Evolutionary conservation across 177 flowering plant species (phyloP).

Genomic region (Telopea speciosissima): DNA sequence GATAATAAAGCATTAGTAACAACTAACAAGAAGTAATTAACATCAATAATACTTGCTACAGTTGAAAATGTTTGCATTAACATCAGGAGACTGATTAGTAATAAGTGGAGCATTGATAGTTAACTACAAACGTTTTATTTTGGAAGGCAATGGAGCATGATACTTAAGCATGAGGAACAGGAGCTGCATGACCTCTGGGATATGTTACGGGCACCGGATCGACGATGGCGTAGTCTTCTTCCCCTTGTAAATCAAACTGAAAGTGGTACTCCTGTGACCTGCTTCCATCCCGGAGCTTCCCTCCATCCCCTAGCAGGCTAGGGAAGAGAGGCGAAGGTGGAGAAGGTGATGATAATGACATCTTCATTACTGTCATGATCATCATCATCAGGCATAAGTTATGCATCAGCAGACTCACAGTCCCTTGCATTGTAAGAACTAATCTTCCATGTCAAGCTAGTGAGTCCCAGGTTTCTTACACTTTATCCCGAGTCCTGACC

Average conservation of each 20-base stretch:
- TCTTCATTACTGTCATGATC: slow-evolving; percentile 5
- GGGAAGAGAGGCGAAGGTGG: neutral
- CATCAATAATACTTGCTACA: neutral
- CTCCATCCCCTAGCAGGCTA: neutral
- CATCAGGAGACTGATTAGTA: neutral
- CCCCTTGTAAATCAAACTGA: neutral
- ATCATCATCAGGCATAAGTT: slow-evolving; percentile 1
- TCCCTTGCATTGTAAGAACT: neutral
- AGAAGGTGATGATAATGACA: neutral
- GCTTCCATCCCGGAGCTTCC: neutral
- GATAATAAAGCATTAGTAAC: neutral
- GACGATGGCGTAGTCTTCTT: slow-evolving; percentile 10
- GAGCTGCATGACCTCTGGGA: slow-evolving; percentile 7
- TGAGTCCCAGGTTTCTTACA: neutral
- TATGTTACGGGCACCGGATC: slow-evolving; percentile 10
- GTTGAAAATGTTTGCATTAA: neutral
- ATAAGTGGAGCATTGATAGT: neutral
- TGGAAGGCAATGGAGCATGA: neutral
- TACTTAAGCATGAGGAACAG: slow-evolving; percentile 7
- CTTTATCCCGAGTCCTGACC: no score
- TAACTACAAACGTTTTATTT: neutral
- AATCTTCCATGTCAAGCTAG: neutral
- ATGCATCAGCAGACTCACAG: slow-evolving; percentile 4
- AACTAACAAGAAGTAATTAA: neutral
- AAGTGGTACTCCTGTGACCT: neutral